These are phyloP conservation scores for Corylus heterophylla DNA, from an alignment of 306 rosid species.

Conservation along the genomic window DNA sequence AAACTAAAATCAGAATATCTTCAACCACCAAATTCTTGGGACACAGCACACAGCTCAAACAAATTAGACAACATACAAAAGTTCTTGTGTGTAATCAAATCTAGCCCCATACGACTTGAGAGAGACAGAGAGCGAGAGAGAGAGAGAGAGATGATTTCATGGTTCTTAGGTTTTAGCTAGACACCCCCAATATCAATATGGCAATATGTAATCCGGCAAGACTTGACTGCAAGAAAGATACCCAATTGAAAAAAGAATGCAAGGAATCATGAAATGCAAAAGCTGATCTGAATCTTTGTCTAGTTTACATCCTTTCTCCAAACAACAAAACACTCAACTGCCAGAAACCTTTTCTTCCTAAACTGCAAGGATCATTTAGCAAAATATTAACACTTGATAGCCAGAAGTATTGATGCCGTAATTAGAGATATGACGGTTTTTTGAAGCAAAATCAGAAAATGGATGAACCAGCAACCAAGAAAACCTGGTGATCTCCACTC, in stretches of 20 bases:
- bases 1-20: not conserved
- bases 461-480: conserved; percentile 5
- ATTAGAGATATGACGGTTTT: not conserved
- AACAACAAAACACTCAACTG: not conserved
- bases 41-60: not conserved
- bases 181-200: not conserved
- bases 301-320: conserved; percentile 19
- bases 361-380: conserved; percentile 20
- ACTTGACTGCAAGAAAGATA: not conserved
- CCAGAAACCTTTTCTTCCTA: conserved; percentile 15
- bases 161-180: not conserved
- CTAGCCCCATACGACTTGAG: not conserved
- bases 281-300: not conserved
- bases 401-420: conserved; percentile 9
- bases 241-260: not conserved
- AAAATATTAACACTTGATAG: not conserved
- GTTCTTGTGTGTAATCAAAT: not conserved
- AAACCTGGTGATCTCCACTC: conserved; percentile 16
- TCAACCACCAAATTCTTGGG: not conserved
- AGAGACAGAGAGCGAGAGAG: not conserved
- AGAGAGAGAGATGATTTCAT: not conserved
- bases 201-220: not conserved
- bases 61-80: not conserved
- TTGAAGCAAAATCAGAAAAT: conserved; percentile 17
- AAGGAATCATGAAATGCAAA: not conserved